Base-by-base conservation (phyloP, 192 early-diverging fungal species). In the Allomyces arbusculus region DNA sequence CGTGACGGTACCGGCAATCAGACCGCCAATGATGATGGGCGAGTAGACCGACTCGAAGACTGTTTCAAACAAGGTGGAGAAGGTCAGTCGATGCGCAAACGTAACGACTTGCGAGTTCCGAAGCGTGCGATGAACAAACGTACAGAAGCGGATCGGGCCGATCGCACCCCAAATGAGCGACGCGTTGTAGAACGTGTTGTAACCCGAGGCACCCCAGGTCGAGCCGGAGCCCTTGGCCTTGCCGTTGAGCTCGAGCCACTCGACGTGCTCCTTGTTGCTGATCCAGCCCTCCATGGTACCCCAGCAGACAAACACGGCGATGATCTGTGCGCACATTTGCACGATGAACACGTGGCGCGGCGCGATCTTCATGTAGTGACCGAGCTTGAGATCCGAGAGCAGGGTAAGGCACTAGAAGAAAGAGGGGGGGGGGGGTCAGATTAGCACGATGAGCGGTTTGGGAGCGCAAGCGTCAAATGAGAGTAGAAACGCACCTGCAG, bases 141-240 rank as follows among this genome's bases (percentile, higher is more conserved):
- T 40, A 40, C 33, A 88, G 75, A 88, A 80, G 26, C 80, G 74
- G 16, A 63, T 67, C 14, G 89, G 89, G 8, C 84, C 85, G 61
- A 91, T 77, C 9, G 86, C 76, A 65, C 90, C 90, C 87, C 87
- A 92, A 50, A 91, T 86, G 11, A 90, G 77, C 12, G 85, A 86
- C 0, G 84, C 83, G 1, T 86, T 84, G 67, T 82, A 84, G 73
- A 89, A 89, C 10, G 75, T 76, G 62, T 79, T 58, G 16, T 20
- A 20, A 16, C 20, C 20, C 16, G 20, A 20, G 50, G 16, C 50
- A 10, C 20, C 20, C 50, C 50, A 58, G 50, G 50, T n/a, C 50
- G 50, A 1, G 16, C 50, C 50, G 12, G 50, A 3, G 3, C 16
- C 12, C 50, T 58, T 14, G 50, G 12, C 50, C 12, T 14, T 58